These are phyloP conservation scores for Calamus simplicifolius DNA, from an alignment of 176 grass and related monocot genomes.

Conservation along the genomic window DNA sequence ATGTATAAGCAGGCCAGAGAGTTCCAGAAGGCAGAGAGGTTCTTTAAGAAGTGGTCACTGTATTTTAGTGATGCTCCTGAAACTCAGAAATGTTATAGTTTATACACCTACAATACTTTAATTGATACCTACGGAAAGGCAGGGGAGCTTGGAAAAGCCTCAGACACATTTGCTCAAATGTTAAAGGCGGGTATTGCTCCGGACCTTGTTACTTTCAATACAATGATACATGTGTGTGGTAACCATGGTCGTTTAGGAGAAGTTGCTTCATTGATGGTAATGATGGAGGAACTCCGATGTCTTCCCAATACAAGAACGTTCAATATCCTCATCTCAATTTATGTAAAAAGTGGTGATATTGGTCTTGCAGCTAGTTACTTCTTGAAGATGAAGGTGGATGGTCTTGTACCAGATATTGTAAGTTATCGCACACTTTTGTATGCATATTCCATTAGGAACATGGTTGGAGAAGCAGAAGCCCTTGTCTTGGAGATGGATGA, in stretches of 20 bases:
- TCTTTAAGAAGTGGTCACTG: slow-evolving; percentile 53
- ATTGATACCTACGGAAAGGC: slow-evolving; percentile 79
- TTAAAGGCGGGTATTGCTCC: slow-evolving; percentile 56
- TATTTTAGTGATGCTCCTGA: slow-evolving; percentile 14
- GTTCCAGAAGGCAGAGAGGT: slow-evolving; percentile 42
- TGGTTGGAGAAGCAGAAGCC: slow-evolving; percentile 60
- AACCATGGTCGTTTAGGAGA: slow-evolving; percentile 35
- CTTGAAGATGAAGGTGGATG: slow-evolving; percentile 41
- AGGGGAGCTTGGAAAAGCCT: slow-evolving; percentile 62
- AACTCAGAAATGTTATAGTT: slow-evolving; percentile 24
- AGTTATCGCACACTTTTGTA: slow-evolving; percentile 76
- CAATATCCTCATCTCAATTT: slow-evolving; percentile 65
- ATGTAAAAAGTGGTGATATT: slow-evolving; percentile 55
- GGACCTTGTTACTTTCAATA: slow-evolving; percentile 71
- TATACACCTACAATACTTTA: slow-evolving; percentile 87
- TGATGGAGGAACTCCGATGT: slow-evolving; percentile 50
- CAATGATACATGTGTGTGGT: slow-evolving; percentile 61
- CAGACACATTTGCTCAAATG: slow-evolving; percentile 59
- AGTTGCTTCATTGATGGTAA: slow-evolving; percentile 48
- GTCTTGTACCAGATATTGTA: slow-evolving; percentile 52
- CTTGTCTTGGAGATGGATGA: slow-evolving; percentile 66
- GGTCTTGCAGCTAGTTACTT: slow-evolving; percentile 62
- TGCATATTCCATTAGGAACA: slow-evolving; percentile 58
- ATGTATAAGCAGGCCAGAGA: slow-evolving; percentile 61
- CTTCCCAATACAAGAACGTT: slow-evolving; percentile 63